Conservation (phyloP, 257 asterid species). For the Osmanthus fragrans region DNA sequence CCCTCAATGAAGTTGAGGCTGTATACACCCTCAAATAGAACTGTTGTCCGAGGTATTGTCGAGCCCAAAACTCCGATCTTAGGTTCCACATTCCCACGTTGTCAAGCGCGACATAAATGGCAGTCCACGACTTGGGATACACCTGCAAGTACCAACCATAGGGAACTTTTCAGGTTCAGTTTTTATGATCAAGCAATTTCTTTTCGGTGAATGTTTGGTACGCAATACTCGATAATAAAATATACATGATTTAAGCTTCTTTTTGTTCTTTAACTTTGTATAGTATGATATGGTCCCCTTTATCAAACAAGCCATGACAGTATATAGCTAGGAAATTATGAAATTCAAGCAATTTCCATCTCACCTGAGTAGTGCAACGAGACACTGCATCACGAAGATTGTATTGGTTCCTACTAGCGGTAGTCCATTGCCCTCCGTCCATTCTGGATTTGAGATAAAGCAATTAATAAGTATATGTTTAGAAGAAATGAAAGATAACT, state of each 20-base stretch:
- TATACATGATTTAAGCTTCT: neutral
- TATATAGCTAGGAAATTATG: neutral
- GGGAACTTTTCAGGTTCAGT: neutral
- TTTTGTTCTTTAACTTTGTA: neutral
- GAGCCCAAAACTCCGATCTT: slow-evolving; percentile 77
- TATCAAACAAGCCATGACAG: neutral
- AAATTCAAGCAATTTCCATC: neutral
- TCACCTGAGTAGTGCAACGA: slow-evolving; percentile 63
- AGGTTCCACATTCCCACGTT: slow-evolving; percentile 83
- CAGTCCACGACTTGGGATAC: slow-evolving; percentile 71
- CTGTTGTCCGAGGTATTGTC: slow-evolving; percentile 73
- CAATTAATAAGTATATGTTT: neutral
- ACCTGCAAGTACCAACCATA: slow-evolving; percentile 41
- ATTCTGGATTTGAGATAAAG: slow-evolving; percentile 41
- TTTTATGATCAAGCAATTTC: neutral
- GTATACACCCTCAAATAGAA: slow-evolving; percentile 63
- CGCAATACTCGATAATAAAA: neutral
- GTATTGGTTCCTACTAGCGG: slow-evolving; percentile 53
- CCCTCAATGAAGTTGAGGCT: slow-evolving; percentile 63
- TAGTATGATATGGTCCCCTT: neutral
- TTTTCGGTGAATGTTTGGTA: neutral
- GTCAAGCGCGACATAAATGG: slow-evolving; percentile 65
- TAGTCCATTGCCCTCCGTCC: slow-evolving; percentile 73
- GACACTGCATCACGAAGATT: slow-evolving; percentile 70
- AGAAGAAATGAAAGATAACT: neutral